Evolutionary conservation across 331 rosid genomes (phyloP), one percentile per base, ranked within the genome.

Genomic region (Cydonia oblonga): DNA sequence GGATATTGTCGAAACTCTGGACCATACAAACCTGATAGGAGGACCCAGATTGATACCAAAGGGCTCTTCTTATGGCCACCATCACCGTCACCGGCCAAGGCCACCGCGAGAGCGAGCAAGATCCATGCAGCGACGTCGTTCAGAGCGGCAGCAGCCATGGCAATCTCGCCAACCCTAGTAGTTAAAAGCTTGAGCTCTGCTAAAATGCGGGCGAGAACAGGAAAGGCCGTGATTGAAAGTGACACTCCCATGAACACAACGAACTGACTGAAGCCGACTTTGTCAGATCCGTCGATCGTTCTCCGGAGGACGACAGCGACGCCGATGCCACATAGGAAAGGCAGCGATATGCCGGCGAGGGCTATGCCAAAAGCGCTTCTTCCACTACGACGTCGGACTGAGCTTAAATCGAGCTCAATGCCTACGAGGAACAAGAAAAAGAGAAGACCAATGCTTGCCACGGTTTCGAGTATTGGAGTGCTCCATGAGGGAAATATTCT

Each of bases 81-180:
- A 16, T 32, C 73, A 8, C 75, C 81, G 23, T 59, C 68, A 0
- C 97, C 93, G 0, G 96, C 85, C 0, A 92, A 65, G 0, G 96
- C 96, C 1, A 92, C 84, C 0, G 96, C 96, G 5, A 92, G 76
- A 0, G 98, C 98, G 0, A 92, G 82, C 7, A 90, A 77, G 22
- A 92, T 88, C 98, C 98, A 92, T 0, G 96, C 96, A 0, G 83
- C 96, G 10, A 92, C 80, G 83, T 92, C 98, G 82, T 92, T 92
- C 73, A 92, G 80, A 0, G 90, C 98, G 0, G 96, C 96, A 0
- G 96, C 96, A 1, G 98, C 96, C 98, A 92, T 87, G 20, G 98
- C 98, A 6, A 87, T 92, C 72, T 90, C 96, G 0, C 96, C 98
- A 2, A 92, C 61, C 3, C 68, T 53, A n/a, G 98, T 88, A 5